phyloP scores from a whole-genome alignment of 257 asterid species.

The Solanum medicagineum region DNA sequence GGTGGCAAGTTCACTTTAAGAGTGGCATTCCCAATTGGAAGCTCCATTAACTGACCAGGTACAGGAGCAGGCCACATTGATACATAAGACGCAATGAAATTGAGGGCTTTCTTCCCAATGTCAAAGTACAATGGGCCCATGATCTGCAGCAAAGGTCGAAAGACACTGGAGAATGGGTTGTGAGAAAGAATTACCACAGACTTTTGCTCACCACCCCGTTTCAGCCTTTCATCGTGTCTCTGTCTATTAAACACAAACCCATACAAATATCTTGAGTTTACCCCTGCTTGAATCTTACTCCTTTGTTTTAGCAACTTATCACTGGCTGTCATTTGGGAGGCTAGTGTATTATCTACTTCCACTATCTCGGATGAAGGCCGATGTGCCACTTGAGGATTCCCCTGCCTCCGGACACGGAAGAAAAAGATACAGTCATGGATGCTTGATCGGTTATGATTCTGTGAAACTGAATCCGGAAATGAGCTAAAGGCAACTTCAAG shows the following conservation, averaged over 20 bases:
- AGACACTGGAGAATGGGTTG: constrained; percentile 73
- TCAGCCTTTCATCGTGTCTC: constrained; percentile 90
- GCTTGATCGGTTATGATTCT: constrained; percentile 80
- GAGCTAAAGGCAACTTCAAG: constrained; percentile 89
- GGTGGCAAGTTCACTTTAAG: constrained; percentile 90
- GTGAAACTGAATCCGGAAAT: constrained; percentile 98
- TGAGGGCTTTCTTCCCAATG: constrained; percentile 83
- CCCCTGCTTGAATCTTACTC: constrained; percentile 18
- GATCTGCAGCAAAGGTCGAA: constrained; percentile 90
- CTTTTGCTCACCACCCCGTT: constrained; percentile 96
- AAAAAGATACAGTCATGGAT: constrained; percentile 89
- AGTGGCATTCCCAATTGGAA: constrained; percentile 81
- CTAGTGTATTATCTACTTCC: constrained; percentile 27
- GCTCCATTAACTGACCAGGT: constrained; percentile 83
- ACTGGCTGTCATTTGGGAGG: constrained; percentile 13
- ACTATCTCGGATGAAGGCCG: constrained; percentile 38
- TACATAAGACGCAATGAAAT: constrained; percentile 64
- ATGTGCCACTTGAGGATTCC: constrained; percentile 11
- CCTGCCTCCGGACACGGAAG: constrained; percentile 65
- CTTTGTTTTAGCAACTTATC: constrained; percentile 13
- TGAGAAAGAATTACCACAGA: constrained; percentile 91
- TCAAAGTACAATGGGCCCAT: constrained; percentile 96
- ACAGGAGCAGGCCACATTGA: constrained; percentile 84
- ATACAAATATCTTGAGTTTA: constrained; percentile 49
- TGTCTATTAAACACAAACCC: constrained; percentile 97